A percentile compares a stretch with the other conserved stretches of the same genome.
phyloP scores from a whole-genome alignment of 768 basidiomycete species.

The Heimioporus sp. region DNA sequence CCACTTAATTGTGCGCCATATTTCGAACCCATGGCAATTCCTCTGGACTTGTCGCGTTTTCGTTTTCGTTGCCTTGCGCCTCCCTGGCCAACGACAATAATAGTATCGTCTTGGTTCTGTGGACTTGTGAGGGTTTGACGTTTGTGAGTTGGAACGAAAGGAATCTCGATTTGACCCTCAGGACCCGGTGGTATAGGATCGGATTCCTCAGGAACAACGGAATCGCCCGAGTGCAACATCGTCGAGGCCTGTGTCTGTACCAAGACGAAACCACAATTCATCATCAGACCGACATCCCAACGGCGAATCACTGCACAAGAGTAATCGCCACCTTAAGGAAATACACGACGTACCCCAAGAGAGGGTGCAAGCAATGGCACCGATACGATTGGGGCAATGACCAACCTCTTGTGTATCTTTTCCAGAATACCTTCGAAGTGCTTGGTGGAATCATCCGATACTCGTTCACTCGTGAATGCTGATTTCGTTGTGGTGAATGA shows the following conservation, averaged over 20 bases:
- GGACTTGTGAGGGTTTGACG: constrained; percentile 34
- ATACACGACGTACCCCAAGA: constrained; percentile 15
- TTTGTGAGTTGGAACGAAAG: constrained; percentile 70
- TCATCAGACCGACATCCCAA: constrained; percentile 4
- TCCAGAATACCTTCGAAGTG: constrained; percentile 54
- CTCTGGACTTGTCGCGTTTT: constrained; percentile 21
- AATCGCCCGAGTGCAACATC: neutral
- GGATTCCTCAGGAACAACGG: constrained; percentile 1
- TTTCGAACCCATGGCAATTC: neutral
- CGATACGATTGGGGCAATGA: constrained; percentile 54
- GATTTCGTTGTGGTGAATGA: constrained; percentile 6
- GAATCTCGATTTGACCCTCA: constrained; percentile 63
- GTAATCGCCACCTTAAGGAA: neutral
- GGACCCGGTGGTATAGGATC: constrained; percentile 23
- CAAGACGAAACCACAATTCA: neutral
- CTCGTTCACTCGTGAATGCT: constrained; percentile 4
- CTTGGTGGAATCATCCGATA: constrained; percentile 12
- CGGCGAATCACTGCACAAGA: neutral
- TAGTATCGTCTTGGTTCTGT: constrained; percentile 49
- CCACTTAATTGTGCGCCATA: neutral
- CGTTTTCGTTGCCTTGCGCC: constrained; percentile 67
- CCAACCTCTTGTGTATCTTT: constrained; percentile 66
- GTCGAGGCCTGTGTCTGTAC: constrained; percentile 8
- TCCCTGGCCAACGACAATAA: constrained; percentile 69
- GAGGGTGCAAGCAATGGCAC: constrained; percentile 17